phyloP scores from a whole-genome alignment of 495 filamentous ascomycete genomes.

The Annulohypoxylon stygium region DNA sequence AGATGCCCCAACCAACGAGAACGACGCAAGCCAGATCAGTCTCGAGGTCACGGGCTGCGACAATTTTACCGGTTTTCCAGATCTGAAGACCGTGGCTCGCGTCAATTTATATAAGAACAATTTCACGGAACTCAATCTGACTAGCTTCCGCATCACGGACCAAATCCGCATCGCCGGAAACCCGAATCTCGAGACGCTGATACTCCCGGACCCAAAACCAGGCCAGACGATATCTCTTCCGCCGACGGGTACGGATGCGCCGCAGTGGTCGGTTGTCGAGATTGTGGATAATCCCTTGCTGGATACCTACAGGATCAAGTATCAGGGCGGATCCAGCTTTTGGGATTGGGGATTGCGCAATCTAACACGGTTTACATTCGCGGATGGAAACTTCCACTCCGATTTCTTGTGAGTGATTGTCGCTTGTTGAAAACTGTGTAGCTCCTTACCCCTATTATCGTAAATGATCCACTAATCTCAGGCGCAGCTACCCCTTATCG shows the following conservation, averaged over 20 bases:
- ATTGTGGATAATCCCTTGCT: slow-evolving; percentile 27
- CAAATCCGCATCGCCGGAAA: slow-evolving; percentile 33
- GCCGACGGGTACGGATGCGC: slow-evolving; percentile 31
- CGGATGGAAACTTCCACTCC: slow-evolving; percentile 25
- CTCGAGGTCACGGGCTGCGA: slow-evolving; percentile 31
- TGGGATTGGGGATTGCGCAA: slow-evolving; percentile 33
- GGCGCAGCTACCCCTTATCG: slow-evolving; percentile 22
- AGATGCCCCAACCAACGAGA: not conserved
- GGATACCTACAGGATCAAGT: slow-evolving; percentile 20
- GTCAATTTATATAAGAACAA: slow-evolving; percentile 27
- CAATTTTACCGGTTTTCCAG: not conserved
- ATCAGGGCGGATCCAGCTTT: slow-evolving; percentile 24
- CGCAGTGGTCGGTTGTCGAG: slow-evolving; percentile 33
- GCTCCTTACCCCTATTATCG: not conserved
- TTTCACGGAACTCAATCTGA: slow-evolving; percentile 25
- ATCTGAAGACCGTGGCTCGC: slow-evolving; percentile 16
- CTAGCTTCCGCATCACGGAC: slow-evolving; percentile 25
- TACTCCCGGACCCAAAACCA: slow-evolving; percentile 20
- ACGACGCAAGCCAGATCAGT: slow-evolving; percentile 13
- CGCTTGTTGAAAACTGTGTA: not conserved
- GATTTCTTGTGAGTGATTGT: slow-evolving; percentile 34
- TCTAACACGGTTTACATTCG: slow-evolving; percentile 10
- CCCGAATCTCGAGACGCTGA: slow-evolving; percentile 26
- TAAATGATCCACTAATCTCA: slow-evolving; percentile 1
- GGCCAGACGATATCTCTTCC: slow-evolving; percentile 26